Conservation (phyloP, 2,329 filamentous ascomycete species). For the Juglanconis juglandina region DNA sequence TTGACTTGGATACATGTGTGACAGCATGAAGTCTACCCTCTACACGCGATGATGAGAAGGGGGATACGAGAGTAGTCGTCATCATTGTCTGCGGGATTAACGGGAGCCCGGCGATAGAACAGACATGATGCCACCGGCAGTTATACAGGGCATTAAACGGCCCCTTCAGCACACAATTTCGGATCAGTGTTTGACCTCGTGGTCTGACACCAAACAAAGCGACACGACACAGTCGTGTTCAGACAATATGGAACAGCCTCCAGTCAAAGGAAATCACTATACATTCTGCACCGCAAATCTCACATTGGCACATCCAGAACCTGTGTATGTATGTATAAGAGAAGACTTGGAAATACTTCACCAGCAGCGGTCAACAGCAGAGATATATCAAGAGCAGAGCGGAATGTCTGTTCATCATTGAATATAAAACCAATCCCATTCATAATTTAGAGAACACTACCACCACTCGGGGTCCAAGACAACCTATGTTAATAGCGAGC, state of each 20-base stretch:
- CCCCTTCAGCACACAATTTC: not conserved
- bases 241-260: not conserved
- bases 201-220: not conserved
- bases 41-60: not conserved
- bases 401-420: not conserved
- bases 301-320: not conserved
- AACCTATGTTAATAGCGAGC: not conserved
- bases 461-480: not conserved
- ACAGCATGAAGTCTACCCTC: not conserved
- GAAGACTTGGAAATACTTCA: conserved; percentile 1
- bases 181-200: not conserved
- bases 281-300: conserved; percentile 7
- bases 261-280: not conserved
- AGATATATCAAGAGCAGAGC: not conserved
- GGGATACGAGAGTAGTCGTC: not conserved
- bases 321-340: conserved; percentile 11
- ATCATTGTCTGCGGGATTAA: not conserved
- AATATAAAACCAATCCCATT: not conserved
- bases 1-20: not conserved
- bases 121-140: not conserved
- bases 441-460: not conserved
- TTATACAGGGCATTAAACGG: not conserved
- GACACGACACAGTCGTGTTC: not conserved
- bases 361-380: not conserved
- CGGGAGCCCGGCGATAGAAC: not conserved